Percentiles rank a stretch among this genome's conserved stretches.
These are phyloP conservation scores for Linaria vulgaris DNA, from an alignment of 257 asterid species.

Conservation along the genomic window DNA sequence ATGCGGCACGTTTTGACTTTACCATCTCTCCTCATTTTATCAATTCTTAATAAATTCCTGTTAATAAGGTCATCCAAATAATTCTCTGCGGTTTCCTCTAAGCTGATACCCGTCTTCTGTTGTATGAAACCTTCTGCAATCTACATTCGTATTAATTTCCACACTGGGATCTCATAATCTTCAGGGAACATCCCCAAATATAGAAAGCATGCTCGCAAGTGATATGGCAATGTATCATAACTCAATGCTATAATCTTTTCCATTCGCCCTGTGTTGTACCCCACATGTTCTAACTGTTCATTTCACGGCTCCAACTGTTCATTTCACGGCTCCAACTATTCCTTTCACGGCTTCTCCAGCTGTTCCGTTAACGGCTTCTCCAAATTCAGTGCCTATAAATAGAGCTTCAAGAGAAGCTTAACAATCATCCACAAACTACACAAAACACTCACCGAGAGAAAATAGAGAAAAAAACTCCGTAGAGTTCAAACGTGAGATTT, in stretches of 20 bases:
- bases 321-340: no score
- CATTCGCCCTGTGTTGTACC: conserved; percentile 29
- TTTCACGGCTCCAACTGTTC: no score
- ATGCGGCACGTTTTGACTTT: conserved; percentile 34
- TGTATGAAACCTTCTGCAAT: conserved; percentile 46
- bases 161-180: conserved; percentile 34
- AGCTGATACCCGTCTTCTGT: background rate
- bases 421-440: no score
- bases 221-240: conserved; percentile 45
- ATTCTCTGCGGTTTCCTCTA: conserved; percentile 35
- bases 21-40: conserved; percentile 24
- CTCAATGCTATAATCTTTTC: conserved; percentile 40
- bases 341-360: no score
- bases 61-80: conserved; percentile 34
- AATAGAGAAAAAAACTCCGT: no score
- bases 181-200: conserved; percentile 48
- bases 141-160: conserved; percentile 44
- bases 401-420: no score
- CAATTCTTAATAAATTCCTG: conserved; percentile 32
- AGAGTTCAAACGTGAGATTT: no score
- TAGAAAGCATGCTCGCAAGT: conserved; percentile 49
- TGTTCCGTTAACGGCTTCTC: no score
- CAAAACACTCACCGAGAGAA: no score
- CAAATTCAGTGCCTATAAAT: no score
- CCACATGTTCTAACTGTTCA: no score